Evolutionary conservation across 2,329 filamentous ascomycete species (phyloP).

Genomic region (Lasiodiplodia sp.): DNA sequence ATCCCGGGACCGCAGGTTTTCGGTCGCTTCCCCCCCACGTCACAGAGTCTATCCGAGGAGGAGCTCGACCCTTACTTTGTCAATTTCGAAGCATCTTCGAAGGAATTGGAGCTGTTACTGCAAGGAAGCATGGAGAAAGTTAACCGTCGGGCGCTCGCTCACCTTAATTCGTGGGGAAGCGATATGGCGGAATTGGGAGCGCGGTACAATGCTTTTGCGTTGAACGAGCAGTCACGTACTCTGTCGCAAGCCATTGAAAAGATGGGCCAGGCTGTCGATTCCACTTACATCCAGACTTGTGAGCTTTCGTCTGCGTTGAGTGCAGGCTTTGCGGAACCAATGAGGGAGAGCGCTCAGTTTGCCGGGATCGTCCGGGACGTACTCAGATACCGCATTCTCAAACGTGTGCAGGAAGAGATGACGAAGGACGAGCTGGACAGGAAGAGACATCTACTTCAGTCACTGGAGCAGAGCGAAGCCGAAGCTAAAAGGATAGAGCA

Average conservation of each 20-base stretch:
- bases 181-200: constrained; percentile 94
- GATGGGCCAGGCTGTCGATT: constrained; percentile 91
- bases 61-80: constrained; percentile 97
- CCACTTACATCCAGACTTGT: constrained; percentile 93
- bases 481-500: constrained; percentile 94
- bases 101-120: constrained; percentile 86
- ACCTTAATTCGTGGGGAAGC: constrained; percentile 81
- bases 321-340: constrained; percentile 93
- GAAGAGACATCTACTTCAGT: constrained; percentile 81
- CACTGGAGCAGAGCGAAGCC: constrained; percentile 89
- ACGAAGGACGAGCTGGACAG: constrained; percentile 91
- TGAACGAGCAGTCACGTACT: constrained; percentile 88
- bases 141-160: constrained; percentile 85
- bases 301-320: constrained; percentile 88
- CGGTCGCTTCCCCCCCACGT: constrained; percentile 82
- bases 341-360: constrained; percentile 97
- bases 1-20: constrained; percentile 70
- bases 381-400: constrained; percentile 86
- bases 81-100: constrained; percentile 88
- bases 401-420: constrained; percentile 97
- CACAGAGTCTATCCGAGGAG: constrained; percentile 79
- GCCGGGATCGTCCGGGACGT: constrained; percentile 91
- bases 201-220: constrained; percentile 94
- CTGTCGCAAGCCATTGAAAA: constrained; percentile 93
- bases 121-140: constrained; percentile 97